These are phyloP conservation scores for Naganishia cerealis DNA, from an alignment of 1,284 basidiomycete genomes.

Conservation along the genomic window DNA sequence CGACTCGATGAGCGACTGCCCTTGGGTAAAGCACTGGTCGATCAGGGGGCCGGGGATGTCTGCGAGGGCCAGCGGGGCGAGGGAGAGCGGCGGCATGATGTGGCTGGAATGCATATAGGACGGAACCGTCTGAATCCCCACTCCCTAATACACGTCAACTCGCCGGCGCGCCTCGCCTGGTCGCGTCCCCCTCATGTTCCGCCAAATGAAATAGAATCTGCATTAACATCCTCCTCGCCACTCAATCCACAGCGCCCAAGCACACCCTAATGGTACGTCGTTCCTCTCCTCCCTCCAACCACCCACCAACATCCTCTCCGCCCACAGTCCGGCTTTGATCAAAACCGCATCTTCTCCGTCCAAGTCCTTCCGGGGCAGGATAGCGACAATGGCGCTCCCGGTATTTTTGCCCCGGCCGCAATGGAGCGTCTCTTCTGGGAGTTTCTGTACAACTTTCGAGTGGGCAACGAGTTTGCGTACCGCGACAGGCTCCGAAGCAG, in stretches of 20 bases:
- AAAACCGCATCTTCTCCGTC: constrained; percentile 71
- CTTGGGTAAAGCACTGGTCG: constrained; percentile 22
- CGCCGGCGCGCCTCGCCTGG: not conserved
- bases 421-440: constrained; percentile 76
- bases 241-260: no score
- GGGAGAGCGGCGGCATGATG: not conserved
- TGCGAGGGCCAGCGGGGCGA: not conserved
- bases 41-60: constrained; percentile 20
- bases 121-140: no score
- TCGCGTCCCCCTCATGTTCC: not conserved
- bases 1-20: constrained; percentile 22
- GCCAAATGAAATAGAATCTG: not conserved
- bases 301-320: not conserved
- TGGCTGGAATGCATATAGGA: no score
- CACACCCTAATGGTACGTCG: constrained; percentile 21
- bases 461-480: constrained; percentile 86
- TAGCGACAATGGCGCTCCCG: constrained; percentile 41
- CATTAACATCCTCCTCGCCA: not conserved
- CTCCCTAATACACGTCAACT: not conserved
- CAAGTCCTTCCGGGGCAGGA: constrained; percentile 65
- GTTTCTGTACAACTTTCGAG: constrained; percentile 80
- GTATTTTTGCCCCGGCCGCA: constrained; percentile 67
- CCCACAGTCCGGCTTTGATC: constrained; percentile 22
- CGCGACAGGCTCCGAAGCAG: constrained; percentile 87
- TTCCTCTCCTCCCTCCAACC: not conserved